phyloP scores from a whole-genome alignment of 2,329 filamentous ascomycete species.

The Epichloe typhina region DNA sequence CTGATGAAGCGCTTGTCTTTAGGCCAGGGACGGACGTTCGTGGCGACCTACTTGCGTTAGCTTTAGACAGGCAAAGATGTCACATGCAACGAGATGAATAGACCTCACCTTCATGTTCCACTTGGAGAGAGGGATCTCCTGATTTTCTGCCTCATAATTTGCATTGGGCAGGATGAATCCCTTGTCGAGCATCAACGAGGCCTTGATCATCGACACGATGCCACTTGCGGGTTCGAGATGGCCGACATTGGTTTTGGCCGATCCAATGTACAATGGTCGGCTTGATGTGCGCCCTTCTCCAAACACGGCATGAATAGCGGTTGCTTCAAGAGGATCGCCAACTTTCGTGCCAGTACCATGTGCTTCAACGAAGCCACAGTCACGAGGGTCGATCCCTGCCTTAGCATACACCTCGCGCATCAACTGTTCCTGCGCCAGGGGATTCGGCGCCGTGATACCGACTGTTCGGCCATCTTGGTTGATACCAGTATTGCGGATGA shows the following conservation, averaged over 20 bases:
- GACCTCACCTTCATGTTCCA: conserved; percentile 36
- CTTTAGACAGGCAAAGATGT: background rate
- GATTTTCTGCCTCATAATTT: conserved; percentile 36
- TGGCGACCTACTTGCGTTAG: background rate
- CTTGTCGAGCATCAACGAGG: conserved; percentile 36
- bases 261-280: conserved; percentile 32
- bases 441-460: conserved; percentile 39
- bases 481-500: conserved; percentile 35
- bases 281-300: conserved; percentile 25
- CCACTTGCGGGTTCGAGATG: conserved; percentile 39
- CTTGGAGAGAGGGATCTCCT: conserved; percentile 33
- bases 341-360: conserved; percentile 44
- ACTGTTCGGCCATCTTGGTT: conserved; percentile 42
- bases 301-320: conserved; percentile 32
- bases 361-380: conserved; percentile 29
- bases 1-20: conserved; percentile 35
- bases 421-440: conserved; percentile 30
- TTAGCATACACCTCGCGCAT: conserved; percentile 24
- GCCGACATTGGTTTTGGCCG: conserved; percentile 38
- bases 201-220: conserved; percentile 39
- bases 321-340: conserved; percentile 43
- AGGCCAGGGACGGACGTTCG: conserved; percentile 26
- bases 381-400: conserved; percentile 15
- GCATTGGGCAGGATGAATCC: conserved; percentile 36
- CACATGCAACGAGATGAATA: conserved; percentile 14